Evolutionary conservation across 805 yeast genomes (phyloP).

Genomic region (Metschnikowia koreensis): DNA sequence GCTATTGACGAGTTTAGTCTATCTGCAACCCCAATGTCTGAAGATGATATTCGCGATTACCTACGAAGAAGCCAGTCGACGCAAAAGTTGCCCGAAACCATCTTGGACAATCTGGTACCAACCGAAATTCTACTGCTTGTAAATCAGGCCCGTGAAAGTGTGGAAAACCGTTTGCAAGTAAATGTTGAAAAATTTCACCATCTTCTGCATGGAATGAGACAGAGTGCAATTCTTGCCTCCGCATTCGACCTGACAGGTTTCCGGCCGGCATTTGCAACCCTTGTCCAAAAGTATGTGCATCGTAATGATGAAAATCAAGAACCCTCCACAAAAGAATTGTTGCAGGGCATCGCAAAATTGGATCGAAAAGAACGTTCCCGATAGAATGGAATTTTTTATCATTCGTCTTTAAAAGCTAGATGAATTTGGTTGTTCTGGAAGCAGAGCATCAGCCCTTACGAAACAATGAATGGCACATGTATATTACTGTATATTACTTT

Average conservation of each 20-base stretch:
- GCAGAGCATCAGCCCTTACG: neutral
- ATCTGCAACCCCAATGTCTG: neutral
- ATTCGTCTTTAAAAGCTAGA: neutral
- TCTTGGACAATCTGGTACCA: neutral
- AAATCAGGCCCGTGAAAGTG: slow-evolving; percentile 14
- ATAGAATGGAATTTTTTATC: too few species aligned
- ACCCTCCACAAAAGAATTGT: slow-evolving; percentile 9
- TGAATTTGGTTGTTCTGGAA: neutral
- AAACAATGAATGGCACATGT: neutral
- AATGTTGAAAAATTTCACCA: slow-evolving; percentile 40
- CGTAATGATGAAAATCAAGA: slow-evolving; percentile 3
- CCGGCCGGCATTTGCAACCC: slow-evolving; percentile 9
- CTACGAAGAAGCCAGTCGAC: slow-evolving; percentile 1
- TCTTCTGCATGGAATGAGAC: slow-evolving; percentile 28
- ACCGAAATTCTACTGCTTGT: slow-evolving; percentile 5
- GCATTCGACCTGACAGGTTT: slow-evolving; percentile 7
- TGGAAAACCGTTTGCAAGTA: slow-evolving; percentile 22
- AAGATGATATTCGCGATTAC: slow-evolving; percentile 2
- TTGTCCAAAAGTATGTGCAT: slow-evolving; percentile 11
- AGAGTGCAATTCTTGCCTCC: slow-evolving; percentile 24
- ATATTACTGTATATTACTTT: slow-evolving; percentile 10
- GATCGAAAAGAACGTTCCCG: slow-evolving; percentile 1
- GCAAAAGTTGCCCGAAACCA: neutral
- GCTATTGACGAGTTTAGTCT: neutral
- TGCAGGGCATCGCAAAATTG: slow-evolving; percentile 13